A percentile compares a stretch with the other conserved stretches of the same genome.
These are phyloP conservation scores for Mitragyna speciosa DNA, from an alignment of 257 asterid genomes.

Conservation along the genomic window DNA sequence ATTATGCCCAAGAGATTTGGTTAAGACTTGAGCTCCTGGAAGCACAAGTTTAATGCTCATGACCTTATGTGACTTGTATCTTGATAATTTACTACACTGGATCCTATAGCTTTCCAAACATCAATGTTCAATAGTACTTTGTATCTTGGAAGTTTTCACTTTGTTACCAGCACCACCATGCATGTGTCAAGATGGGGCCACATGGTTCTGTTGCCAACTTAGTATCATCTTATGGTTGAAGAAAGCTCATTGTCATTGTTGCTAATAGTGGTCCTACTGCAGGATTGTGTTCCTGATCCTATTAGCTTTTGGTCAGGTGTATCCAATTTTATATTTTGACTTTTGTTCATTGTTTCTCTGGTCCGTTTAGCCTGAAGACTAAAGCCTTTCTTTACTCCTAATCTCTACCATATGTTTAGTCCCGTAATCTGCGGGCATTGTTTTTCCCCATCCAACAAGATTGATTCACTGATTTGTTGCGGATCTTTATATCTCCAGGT, in stretches of 20 bases:
- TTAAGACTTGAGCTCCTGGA: not conserved
- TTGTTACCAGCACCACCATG: not conserved
- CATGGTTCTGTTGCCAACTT: not conserved
- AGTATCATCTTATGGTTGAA: not conserved
- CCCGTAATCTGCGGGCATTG: constrained; percentile 16
- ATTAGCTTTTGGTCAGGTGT: not conserved
- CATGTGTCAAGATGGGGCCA: not conserved
- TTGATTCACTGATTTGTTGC: not conserved
- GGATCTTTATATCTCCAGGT: not conserved
- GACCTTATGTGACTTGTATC: not conserved
- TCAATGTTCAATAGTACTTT: not conserved
- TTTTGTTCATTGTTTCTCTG: not conserved
- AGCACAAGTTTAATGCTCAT: not conserved
- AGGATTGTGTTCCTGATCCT: not conserved
- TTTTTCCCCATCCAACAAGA: not conserved
- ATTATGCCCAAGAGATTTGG: too few relatives aligned
- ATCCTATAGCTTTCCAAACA: too few relatives aligned
- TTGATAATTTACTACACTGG: not conserved
- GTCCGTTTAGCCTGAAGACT: not conserved
- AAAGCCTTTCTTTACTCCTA: not conserved
- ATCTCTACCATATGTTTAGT: not conserved
- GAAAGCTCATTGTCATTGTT: not conserved
- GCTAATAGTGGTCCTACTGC: not conserved
- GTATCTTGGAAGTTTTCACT: not conserved
- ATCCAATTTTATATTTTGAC: not conserved